A percentile compares a stretch with the other conserved stretches of the same genome.
Evolutionary conservation across 163 green algal species (phyloP).

Genomic region (Volvox carteri): DNA sequence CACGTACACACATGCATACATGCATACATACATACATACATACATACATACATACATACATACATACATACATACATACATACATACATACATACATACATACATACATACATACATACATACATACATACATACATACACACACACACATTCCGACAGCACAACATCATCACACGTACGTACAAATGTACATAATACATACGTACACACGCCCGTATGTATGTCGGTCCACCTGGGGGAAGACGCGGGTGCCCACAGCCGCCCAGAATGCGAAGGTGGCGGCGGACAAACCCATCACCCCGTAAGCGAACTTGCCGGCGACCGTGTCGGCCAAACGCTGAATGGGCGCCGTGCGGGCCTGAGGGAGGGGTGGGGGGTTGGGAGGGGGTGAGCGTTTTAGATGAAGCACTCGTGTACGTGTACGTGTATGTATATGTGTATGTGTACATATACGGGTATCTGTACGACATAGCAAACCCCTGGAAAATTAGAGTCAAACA

Average conservation of each 20-base stretch:
- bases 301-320: conserved; percentile 92
- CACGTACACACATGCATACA: too few relatives aligned
- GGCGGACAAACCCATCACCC: conserved; percentile 87
- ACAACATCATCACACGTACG: too few relatives aligned
- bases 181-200: too few relatives aligned
- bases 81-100: too few relatives aligned
- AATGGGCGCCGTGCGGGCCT: conserved; percentile 80
- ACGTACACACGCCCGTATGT: background rate
- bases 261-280: conserved; percentile 94
- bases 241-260: conserved; percentile 78
- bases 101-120: too few relatives aligned
- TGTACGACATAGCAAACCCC: too few relatives aligned
- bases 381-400: too few relatives aligned
- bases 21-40: too few relatives aligned
- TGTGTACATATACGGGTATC: background rate
- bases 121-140: background rate
- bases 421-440: background rate
- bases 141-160: background rate
- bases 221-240: conserved; percentile 77
- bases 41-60: too few relatives aligned
- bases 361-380: background rate
- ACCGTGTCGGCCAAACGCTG: conserved; percentile 90
- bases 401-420: background rate
- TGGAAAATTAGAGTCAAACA: too few relatives aligned
- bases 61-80: too few relatives aligned